Base-by-base conservation (phyloP, 768 basidiomycete genomes). In the Hypholoma sublateritium region DNA sequence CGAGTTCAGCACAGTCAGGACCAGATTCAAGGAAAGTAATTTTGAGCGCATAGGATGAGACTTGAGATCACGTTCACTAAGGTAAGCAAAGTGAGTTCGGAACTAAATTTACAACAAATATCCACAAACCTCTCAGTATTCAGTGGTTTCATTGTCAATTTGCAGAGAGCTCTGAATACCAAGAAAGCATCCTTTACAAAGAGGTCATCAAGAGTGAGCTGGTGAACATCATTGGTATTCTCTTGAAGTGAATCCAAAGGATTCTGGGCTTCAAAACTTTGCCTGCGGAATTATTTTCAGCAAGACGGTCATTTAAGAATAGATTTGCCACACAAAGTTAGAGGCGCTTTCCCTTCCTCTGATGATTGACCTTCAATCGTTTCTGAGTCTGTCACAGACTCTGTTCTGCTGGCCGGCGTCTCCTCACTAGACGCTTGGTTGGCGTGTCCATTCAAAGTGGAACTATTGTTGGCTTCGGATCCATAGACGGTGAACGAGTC, bases 11-110 rank as follows among this genome's bases (percentile, higher is more conserved):
- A 98, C 88, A 7, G 92, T 93, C 44, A 98, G 80, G 56, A 99
- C 89, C 44, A 99, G 86, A 70, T 98, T 95, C 46, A 99, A 80
- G 0, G 97, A 95, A 21, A 99, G 81, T 34, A 98, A 75, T 68
- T 98, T 98, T 17, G 94, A 96, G 19, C 97, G 87, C 95, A 98
- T 98, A 6, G 93, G 91, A 65, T 97, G 95, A 8, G 96, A 97
- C 67, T 91, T 95, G 48, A 92, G 76, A 70, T 98, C 97, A n/a
- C 91, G 87, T 71, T 98, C 97, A 65, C 95, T 95, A 62, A 17
- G 56, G 57, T 22, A 53, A 13, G 58, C 58, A 32, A 71, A 56
- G 64, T 48, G 43, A 37, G 56, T 37, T 37, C 21, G 49, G 44
- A 24, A 37, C 25, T 48, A 36, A 22, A 28, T n/a, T 12, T 11